phyloP scores from a whole-genome alignment of 208 protist species.

The Herpetomonas samuelpessoai region DNA sequence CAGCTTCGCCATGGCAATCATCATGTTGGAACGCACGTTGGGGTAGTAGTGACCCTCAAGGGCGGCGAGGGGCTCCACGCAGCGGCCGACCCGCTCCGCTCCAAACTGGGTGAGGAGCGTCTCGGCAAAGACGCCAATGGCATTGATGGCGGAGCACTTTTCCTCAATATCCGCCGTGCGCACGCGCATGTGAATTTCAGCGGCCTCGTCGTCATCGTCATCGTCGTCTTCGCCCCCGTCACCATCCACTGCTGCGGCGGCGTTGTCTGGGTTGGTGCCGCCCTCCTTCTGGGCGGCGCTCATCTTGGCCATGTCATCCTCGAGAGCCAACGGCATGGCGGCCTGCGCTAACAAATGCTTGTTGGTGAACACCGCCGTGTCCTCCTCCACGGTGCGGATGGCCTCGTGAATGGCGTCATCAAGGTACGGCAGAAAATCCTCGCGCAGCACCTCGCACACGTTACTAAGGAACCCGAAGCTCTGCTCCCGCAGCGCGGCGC shows the following conservation, averaged over 20 bases:
- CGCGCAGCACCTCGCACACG: conserved; percentile 69
- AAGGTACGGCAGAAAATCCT: conserved; percentile 61
- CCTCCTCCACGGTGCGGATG: conserved; percentile 61
- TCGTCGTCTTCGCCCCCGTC: conserved; percentile 28
- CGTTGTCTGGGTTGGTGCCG: conserved; percentile 20
- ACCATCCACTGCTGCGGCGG: conserved; percentile 11
- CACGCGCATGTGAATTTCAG: conserved; percentile 67
- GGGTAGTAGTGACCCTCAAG: conserved; percentile 59
- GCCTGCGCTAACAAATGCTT: conserved; percentile 59
- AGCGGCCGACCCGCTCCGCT: conserved; percentile 37
- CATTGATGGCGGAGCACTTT: conserved; percentile 77
- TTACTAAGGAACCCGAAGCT: conserved; percentile 85
- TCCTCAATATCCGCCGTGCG: conserved; percentile 83
- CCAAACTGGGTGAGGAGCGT: conserved; percentile 48
- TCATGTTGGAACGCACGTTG: conserved; percentile 63
- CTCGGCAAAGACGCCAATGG: conserved; percentile 78
- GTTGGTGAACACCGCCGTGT: conserved; percentile 56
- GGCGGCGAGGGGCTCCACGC: conserved; percentile 42
- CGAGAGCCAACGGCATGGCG: conserved; percentile 13
- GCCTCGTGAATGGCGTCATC: conserved; percentile 60
- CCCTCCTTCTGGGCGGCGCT: not conserved
- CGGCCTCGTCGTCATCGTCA: conserved; percentile 45
- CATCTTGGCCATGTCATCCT: not conserved
- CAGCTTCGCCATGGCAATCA: conserved; percentile 60
- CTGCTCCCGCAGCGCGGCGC: conserved; percentile 70